Conservation (phyloP, 371 early-diverging fungal genomes). For the Mucor ambiguus region DNA sequence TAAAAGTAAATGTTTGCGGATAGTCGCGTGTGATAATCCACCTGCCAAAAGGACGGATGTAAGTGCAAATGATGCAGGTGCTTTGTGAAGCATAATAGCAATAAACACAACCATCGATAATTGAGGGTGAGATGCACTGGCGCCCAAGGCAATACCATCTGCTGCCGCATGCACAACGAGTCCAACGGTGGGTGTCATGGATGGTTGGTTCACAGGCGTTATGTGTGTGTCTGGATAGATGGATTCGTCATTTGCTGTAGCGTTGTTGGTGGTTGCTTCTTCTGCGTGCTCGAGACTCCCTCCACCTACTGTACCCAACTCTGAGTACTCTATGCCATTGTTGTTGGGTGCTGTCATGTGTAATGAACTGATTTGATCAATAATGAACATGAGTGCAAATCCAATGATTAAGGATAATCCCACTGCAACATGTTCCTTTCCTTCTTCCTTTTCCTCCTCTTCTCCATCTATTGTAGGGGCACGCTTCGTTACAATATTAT, state of each 20-base stretch:
- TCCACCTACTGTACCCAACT: slow-evolving; percentile 16
- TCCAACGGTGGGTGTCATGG: slow-evolving; percentile 72
- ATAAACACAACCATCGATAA: slow-evolving; percentile 88
- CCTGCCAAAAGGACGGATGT: slow-evolving; percentile 80
- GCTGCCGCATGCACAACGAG: slow-evolving; percentile 93
- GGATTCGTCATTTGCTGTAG: neutral
- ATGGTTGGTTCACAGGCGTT: neutral
- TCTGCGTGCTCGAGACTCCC: neutral
- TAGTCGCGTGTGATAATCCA: slow-evolving; percentile 64
- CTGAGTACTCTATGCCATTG: slow-evolving; percentile 9
- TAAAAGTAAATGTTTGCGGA: slow-evolving; percentile 77
- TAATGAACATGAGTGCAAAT: slow-evolving; percentile 87
- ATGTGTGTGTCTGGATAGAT: neutral
- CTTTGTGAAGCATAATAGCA: slow-evolving; percentile 97
- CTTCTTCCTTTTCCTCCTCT: neutral
- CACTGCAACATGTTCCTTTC: slow-evolving; percentile 61
- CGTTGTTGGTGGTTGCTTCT: neutral
- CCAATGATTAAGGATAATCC: slow-evolving; percentile 83
- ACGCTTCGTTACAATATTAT: neutral
- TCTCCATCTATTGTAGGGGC: neutral
- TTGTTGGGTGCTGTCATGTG: slow-evolving; percentile 45
- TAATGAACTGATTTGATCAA: slow-evolving; percentile 73
- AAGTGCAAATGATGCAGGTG: slow-evolving; percentile 92
- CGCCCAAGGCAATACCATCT: slow-evolving; percentile 95
- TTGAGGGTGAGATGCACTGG: slow-evolving; percentile 63